phyloP scores from a whole-genome alignment of 495 filamentous ascomycete species.

The Tetracladium marchalianum region DNA sequence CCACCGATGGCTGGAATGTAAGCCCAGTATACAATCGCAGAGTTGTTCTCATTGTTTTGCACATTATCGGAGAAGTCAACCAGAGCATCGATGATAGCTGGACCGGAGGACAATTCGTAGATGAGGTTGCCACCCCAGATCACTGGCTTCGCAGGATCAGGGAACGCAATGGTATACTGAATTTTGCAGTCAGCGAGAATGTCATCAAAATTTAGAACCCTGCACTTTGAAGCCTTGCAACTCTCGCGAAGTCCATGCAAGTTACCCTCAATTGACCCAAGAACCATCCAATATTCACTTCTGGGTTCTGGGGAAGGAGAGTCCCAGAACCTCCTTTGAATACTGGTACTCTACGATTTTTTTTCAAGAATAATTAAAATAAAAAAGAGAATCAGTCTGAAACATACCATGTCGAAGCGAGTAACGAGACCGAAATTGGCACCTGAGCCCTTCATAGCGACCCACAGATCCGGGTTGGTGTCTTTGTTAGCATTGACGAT shows the following conservation, averaged over 20 bases:
- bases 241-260: too few relatives aligned
- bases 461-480: constrained; percentile 36
- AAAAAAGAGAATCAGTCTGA: too few relatives aligned
- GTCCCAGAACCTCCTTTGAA: too few relatives aligned
- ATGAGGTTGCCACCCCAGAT: constrained; percentile 6
- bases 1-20: constrained; percentile 14
- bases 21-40: constrained; percentile 31
- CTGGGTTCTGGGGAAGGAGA: too few relatives aligned
- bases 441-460: constrained; percentile 42
- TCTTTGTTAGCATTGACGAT: constrained; percentile 36
- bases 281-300: too few relatives aligned
- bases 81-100: constrained; percentile 16
- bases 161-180: constrained; percentile 17
- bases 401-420: constrained; percentile 31
- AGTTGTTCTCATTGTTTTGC: constrained; percentile 28
- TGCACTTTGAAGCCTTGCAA: too few relatives aligned
- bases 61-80: constrained; percentile 25
- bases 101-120: neutral
- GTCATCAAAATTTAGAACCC: too few relatives aligned
- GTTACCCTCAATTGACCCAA: too few relatives aligned
- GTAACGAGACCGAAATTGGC: constrained; percentile 48
- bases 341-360: too few relatives aligned
- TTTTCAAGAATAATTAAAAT: too few relatives aligned
- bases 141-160: constrained; percentile 15
- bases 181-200: too few relatives aligned